Conservation (phyloP, 306 rosid species). For the Ceratonia siliqua region DNA sequence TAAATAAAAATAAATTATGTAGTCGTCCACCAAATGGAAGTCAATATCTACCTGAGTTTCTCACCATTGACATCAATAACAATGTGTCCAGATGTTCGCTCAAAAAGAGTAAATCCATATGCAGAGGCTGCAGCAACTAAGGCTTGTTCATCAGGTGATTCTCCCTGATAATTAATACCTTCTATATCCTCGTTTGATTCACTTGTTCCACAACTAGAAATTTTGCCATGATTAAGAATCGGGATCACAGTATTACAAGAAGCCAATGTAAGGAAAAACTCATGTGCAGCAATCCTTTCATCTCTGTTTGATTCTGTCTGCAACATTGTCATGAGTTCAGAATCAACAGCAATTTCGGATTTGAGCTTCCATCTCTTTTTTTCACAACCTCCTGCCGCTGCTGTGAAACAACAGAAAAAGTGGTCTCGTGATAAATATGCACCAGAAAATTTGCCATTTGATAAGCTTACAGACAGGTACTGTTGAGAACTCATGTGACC, state of each 20-base stretch:
- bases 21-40: constrained; percentile 38
- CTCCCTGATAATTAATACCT: constrained; percentile 83
- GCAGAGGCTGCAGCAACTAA: constrained; percentile 93
- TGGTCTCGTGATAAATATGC: constrained; percentile 17
- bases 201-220: constrained; percentile 43
- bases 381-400: constrained; percentile 40
- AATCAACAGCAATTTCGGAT: constrained; percentile 67
- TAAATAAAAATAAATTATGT: constrained; percentile 15
- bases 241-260: constrained; percentile 98
- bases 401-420: constrained; percentile 37
- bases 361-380: constrained; percentile 73
- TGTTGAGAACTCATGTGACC: neutral
- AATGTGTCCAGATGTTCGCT: constrained; percentile 97
- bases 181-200: constrained; percentile 46
- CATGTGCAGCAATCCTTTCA: constrained; percentile 74
- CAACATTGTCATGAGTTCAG: constrained; percentile 61
- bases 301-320: constrained; percentile 49
- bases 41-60: constrained; percentile 84
- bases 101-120: constrained; percentile 92
- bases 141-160: constrained; percentile 99
- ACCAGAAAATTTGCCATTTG: constrained; percentile 26
- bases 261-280: constrained; percentile 92
- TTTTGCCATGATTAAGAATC: constrained; percentile 44
- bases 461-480: constrained; percentile 22
- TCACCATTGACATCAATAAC: constrained; percentile 88